phyloP scores from a whole-genome alignment of 805 yeast species.

The Myxozyma melibiosi region DNA sequence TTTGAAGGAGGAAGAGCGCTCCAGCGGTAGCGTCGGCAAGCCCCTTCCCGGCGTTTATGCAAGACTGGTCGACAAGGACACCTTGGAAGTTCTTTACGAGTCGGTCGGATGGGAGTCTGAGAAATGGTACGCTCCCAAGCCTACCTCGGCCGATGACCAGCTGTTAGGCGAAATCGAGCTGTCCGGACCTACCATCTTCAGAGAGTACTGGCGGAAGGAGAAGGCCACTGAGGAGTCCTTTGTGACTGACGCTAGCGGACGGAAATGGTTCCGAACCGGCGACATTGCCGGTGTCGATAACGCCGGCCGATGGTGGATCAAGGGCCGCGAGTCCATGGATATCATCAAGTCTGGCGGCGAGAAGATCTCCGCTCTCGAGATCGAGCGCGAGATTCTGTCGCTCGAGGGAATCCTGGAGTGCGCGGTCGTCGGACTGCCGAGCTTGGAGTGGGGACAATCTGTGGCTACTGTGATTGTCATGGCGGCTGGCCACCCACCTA shows the following conservation, averaged over 20 bases:
- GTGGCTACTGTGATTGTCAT: conserved; percentile 40
- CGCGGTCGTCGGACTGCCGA: conserved; percentile 41
- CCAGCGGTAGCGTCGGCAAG: conserved; percentile 39
- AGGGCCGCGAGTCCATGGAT: conserved; percentile 44
- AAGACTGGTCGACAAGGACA: conserved; percentile 39
- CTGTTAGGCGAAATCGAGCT: conserved; percentile 54
- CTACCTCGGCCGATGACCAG: conserved; percentile 26
- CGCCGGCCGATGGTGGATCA: conserved; percentile 53
- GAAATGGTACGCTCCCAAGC: conserved; percentile 25
- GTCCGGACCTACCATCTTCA: conserved; percentile 58
- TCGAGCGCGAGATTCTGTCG: conserved; percentile 42
- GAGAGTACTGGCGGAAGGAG: conserved; percentile 52
- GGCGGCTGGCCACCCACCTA: conserved; percentile 23
- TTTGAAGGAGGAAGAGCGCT: conserved; percentile 34
- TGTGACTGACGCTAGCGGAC: conserved; percentile 42
- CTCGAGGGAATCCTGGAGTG: conserved; percentile 38
- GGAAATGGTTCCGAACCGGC: conserved; percentile 59
- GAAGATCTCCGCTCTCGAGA: conserved; percentile 42
- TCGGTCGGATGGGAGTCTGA: conserved; percentile 33
- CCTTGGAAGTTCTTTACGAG: conserved; percentile 30
- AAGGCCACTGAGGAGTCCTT: conserved; percentile 53
- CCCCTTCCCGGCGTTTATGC: conserved; percentile 42
- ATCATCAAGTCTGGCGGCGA: conserved; percentile 44
- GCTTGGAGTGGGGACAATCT: conserved; percentile 42
- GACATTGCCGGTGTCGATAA: conserved; percentile 54